Base-by-base conservation (phyloP, 2,329 filamentous ascomycete genomes). In the Alternaria sp. region DNA sequence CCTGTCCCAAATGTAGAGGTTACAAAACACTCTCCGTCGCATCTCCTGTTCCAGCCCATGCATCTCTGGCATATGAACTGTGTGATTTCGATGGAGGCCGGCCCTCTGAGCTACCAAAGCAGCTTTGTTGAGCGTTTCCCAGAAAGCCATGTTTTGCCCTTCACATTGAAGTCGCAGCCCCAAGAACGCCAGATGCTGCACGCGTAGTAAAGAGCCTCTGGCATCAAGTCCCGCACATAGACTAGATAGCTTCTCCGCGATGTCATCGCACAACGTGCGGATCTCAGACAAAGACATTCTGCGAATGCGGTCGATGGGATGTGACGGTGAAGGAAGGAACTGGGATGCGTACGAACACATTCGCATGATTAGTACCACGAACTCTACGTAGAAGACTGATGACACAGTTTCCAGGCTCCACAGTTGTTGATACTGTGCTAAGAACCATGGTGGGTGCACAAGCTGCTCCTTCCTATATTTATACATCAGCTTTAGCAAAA, bases 1-100 rank as follows among this genome's bases (percentile, higher is more conserved):
- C 57, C 46, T 62, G 50, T 67, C 61, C 64, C 61, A 67, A 36
- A 61, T 61, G 43, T 67, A 64, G n/a, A 67, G 54, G 26, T 59
- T 64, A 43, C 61, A 67, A 19, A 57, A 64, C 21, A 57, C 46
- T 49, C 64, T 55, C 40, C 57, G 50, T 30, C 55, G 49, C 23
- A 67, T 64, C 43, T 67, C 58, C 50, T 61, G 57, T 19, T 67
- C 61, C 8, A 67, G 47, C n/a, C 59, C 61, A 47, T 61, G 46
- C 54, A 62, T 59, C 23, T 26, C 53, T 12, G 53, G 53, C 43
- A 43, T 58, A n/a, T 21, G 54, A 10, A n/a, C 32, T 11, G 57
- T 17, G 44, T 25, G 30, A 2, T 47, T 30, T 49, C 61, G 43
- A 43, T 54, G 57, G 7, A 67, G 32, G 13, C 61, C 61, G 40